Evolutionary conservation across 2,329 filamentous ascomycete species (phyloP), one percentile per base, ranked within the genome.

Genomic region (Aquanectria penicillioides): DNA sequence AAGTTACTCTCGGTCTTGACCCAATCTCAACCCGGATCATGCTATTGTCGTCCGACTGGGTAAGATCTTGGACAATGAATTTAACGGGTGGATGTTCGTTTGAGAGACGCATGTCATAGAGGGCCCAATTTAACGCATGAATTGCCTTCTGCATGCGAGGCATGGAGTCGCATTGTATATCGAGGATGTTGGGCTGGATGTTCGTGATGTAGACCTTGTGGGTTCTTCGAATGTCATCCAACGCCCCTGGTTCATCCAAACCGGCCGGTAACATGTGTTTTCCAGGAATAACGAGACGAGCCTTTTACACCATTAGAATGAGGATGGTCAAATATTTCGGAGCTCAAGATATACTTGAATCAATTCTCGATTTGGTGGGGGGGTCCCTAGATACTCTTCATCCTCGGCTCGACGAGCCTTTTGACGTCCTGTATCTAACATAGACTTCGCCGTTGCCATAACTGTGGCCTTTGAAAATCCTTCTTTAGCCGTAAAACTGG

Each of bases 151-250:
- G 69, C 6, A 78, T 59, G 4, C 61, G 52, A 5, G 41, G n/a
- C 17, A 69, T 64, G 3, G 61, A 61, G 5, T 66, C 59, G 18
- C 71, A 64, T 34, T 48, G 56, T 20, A 77, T 59, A 6, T 70
- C 64, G 10, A 77, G 62, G 13, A 70, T 29, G 22, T 72, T 68
- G 3, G 64, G 56, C 22, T 67, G 43, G 7, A 60, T 54, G 6
- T 53, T 59, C 3, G 50, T 68, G 11, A 78, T 75, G 68, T 75
- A 78, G 6, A 75, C 70, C 25, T 62, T 58, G 37, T 75, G 51
- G 4, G 57, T 61, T 31, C 53, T 65, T 3, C 75, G 67, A 13
- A 78, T 68, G 3, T 63, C 57, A 20, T 77, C 61, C 5, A 78
- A 52, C 2, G 51, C 59, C 0, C 33, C 29, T 6, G 64, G 54